These are phyloP conservation scores for Penicillium janthinellum DNA, from an alignment of 2,329 filamentous ascomycete species.

Conservation along the genomic window DNA sequence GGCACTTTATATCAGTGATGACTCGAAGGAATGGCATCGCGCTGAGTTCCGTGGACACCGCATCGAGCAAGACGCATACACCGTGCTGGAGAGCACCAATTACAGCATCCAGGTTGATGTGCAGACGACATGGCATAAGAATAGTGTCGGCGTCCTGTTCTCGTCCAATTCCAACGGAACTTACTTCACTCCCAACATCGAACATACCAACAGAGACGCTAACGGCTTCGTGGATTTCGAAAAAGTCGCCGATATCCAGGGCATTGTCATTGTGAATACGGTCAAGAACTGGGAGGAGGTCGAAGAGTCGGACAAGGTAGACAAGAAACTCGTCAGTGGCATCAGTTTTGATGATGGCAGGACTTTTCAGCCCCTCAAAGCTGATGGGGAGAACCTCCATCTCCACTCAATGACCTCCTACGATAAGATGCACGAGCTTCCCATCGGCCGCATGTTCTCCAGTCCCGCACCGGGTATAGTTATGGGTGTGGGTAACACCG, in stretches of 20 bases:
- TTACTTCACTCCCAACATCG: conserved; percentile 88
- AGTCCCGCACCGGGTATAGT: conserved; percentile 90
- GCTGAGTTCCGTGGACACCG: conserved; percentile 88
- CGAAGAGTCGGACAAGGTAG: conserved; percentile 55
- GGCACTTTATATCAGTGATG: conserved; percentile 84
- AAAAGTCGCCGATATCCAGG: conserved; percentile 87
- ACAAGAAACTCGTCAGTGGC: conserved; percentile 69
- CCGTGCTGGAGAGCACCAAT: conserved; percentile 90
- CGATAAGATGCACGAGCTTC: conserved; percentile 43
- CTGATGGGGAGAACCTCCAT: conserved; percentile 70
- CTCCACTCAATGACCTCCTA: conserved; percentile 86
- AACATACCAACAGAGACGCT: conserved; percentile 83
- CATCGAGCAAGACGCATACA: conserved; percentile 82
- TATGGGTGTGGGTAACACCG: conserved; percentile 92
- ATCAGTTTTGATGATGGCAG: conserved; percentile 97
- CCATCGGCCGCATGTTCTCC: conserved; percentile 88
- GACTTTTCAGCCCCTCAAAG: conserved; percentile 74
- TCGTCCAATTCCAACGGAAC: conserved; percentile 98
- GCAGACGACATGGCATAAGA: conserved; percentile 64
- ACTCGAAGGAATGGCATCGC: conserved; percentile 84
- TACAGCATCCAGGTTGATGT: conserved; percentile 98
- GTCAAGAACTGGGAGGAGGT: conserved; percentile 85
- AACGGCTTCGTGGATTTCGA: conserved; percentile 88
- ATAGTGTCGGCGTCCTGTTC: conserved; percentile 82
- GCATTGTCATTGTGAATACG: conserved; percentile 85